Conservation (phyloP, 176 grass and related monocot species). For the Areca catechu region DNA sequence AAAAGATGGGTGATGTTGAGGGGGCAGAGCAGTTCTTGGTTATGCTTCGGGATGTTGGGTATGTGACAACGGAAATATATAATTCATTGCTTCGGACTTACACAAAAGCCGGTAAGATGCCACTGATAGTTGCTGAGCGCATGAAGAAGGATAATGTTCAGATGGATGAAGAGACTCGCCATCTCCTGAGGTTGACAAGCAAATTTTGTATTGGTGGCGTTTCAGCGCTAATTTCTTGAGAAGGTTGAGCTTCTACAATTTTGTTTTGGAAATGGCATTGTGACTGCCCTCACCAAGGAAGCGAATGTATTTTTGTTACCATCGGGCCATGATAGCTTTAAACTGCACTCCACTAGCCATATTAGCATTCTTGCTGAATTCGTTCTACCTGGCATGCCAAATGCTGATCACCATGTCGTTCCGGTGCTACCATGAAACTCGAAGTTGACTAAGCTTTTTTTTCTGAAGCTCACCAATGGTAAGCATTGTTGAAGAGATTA, state of each 20-base stretch:
- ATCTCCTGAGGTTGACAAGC: constrained; percentile 43
- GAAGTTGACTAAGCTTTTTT: no score
- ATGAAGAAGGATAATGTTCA: constrained; percentile 58
- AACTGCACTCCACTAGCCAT: no score
- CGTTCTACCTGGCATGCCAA: no score
- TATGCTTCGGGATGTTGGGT: constrained; percentile 42
- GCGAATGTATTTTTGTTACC: no score
- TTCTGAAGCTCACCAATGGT: no score
- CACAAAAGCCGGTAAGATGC: constrained; percentile 45
- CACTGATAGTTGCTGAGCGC: constrained; percentile 64
- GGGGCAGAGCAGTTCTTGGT: constrained; percentile 54
- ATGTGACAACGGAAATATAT: constrained; percentile 62
- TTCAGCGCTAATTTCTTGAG: constrained; percentile 39
- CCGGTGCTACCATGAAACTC: no score
- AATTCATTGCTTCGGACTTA: constrained; percentile 61
- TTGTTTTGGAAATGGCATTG: no score
- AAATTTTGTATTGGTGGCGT: constrained; percentile 43
- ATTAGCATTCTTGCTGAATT: no score
- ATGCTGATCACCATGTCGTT: no score
- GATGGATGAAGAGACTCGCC: constrained; percentile 46
- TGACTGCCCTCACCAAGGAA: no score
- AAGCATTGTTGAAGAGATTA: no score
- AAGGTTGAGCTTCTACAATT: neutral
- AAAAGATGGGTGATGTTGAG: constrained; percentile 44
- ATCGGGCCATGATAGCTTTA: no score